Percentiles rank a stretch among this genome's conserved stretches.
These are phyloP conservation scores for Aspergillus coremiiformis DNA, from an alignment of 495 filamentous ascomycete genomes.

Conservation along the genomic window DNA sequence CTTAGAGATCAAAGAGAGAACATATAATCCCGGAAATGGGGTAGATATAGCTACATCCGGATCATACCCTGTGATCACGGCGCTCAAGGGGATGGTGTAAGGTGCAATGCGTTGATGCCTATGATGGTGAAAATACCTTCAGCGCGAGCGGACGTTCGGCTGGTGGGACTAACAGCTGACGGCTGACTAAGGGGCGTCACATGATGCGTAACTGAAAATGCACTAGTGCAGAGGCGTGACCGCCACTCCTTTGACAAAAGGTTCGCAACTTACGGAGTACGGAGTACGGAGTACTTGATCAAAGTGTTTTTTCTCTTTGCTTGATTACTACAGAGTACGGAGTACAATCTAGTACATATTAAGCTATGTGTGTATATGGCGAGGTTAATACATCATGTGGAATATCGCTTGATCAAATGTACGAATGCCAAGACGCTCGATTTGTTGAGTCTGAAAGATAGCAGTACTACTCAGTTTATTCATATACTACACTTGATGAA, in stretches of 20 bases:
- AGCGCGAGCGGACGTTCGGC: slow-evolving; percentile 5
- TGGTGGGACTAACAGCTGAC: slow-evolving; percentile 5
- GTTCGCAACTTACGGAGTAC: too few relatives aligned
- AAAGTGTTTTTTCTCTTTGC: too few relatives aligned
- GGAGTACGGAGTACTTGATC: too few relatives aligned
- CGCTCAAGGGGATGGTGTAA: slow-evolving; percentile 19
- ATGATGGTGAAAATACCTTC: slow-evolving; percentile 6
- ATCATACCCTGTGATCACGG: slow-evolving; percentile 28
- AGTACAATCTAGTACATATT: too few relatives aligned
- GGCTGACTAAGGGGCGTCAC: slow-evolving; percentile 11
- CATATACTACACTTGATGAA: too few relatives aligned
- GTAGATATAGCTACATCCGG: slow-evolving; percentile 39
- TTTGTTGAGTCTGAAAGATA: too few relatives aligned
- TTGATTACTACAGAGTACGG: too few relatives aligned
- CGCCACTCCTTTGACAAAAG: not conserved
- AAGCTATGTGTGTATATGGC: too few relatives aligned
- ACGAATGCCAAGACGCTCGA: too few relatives aligned
- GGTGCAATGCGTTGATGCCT: slow-evolving; percentile 13
- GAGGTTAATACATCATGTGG: too few relatives aligned
- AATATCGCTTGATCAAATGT: too few relatives aligned
- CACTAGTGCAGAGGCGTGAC: not conserved
- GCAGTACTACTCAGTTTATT: too few relatives aligned
- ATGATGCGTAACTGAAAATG: not conserved
- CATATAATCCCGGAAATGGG: slow-evolving; percentile 24
- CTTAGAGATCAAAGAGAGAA: slow-evolving; percentile 20